phyloP scores from a whole-genome alignment of 2,329 filamentous ascomycete species.

The Microsporum audouinii region DNA sequence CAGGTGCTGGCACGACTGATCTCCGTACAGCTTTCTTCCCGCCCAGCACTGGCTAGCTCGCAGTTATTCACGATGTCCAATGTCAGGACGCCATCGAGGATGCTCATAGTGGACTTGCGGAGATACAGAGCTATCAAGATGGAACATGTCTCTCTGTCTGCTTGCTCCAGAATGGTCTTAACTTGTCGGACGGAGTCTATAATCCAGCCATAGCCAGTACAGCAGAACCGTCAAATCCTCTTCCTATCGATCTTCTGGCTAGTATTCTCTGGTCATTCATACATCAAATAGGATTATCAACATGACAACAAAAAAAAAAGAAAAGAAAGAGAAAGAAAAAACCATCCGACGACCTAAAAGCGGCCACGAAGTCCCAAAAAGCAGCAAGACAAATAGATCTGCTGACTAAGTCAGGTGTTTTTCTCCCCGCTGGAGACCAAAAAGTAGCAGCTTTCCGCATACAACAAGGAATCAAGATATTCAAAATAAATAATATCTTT shows the following conservation, averaged over 20 bases:
- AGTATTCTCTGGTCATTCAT: too few species aligned
- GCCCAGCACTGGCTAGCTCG: background rate
- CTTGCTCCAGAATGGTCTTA: too few species aligned
- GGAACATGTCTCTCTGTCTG: too few species aligned
- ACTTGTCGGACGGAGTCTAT: too few species aligned
- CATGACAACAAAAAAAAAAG: background rate
- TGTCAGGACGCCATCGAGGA: background rate
- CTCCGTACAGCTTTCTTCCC: background rate
- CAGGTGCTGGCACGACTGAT: conserved; percentile 3
- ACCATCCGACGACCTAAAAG: background rate
- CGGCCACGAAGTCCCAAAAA: background rate
- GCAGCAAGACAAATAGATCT: background rate
- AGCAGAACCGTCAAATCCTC: too few species aligned
- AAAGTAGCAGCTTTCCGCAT: background rate
- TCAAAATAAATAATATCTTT: background rate
- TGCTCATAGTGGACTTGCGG: background rate
- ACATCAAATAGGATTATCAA: background rate
- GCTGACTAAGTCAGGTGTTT: conserved; percentile 2
- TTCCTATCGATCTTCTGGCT: too few species aligned
- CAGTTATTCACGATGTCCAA: background rate
- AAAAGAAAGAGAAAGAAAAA: background rate
- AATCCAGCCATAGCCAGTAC: too few species aligned
- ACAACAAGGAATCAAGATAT: background rate
- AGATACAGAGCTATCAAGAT: background rate
- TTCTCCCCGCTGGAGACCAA: background rate